These are phyloP conservation scores for Cystobasidium ongulense DNA, from an alignment of 768 basidiomycete species.

Conservation along the genomic window DNA sequence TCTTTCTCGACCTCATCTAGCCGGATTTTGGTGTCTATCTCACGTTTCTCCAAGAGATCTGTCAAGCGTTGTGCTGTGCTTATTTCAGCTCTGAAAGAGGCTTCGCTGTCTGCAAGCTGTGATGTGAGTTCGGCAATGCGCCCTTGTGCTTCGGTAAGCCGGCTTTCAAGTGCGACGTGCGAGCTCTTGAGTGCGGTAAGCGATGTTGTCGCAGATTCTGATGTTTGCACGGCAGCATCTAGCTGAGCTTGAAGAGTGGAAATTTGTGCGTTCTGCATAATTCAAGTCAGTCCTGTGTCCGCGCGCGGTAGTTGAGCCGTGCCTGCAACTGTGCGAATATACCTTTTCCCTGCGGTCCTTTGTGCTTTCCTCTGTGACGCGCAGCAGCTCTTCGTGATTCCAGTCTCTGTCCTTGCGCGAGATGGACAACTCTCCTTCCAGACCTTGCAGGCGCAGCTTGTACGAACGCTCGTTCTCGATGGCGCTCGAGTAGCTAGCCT, in stretches of 20 bases:
- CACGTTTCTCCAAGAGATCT: slow-evolving; percentile 75
- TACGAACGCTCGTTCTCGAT: slow-evolving; percentile 26
- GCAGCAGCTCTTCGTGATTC: slow-evolving; percentile 57
- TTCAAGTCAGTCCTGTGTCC: not conserved
- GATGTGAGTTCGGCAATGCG: slow-evolving; percentile 67
- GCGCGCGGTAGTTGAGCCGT: no score
- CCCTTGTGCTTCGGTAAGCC: slow-evolving; percentile 66
- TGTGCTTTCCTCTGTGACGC: slow-evolving; percentile 72
- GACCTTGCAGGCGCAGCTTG: slow-evolving; percentile 78
- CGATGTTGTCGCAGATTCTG: slow-evolving; percentile 59
- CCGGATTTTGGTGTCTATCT: slow-evolving; percentile 71
- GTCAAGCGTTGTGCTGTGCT: slow-evolving; percentile 66
- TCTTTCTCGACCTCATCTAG: slow-evolving; percentile 75
- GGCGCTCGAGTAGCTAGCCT: slow-evolving; percentile 54
- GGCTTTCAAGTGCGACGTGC: slow-evolving; percentile 62
- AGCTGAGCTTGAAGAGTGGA: slow-evolving; percentile 66
- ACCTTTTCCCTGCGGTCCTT: slow-evolving; percentile 68
- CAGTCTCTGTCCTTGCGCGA: slow-evolving; percentile 69
- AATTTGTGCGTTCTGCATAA: slow-evolving; percentile 58
- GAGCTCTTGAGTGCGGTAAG: slow-evolving; percentile 66
- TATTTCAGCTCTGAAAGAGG: slow-evolving; percentile 69
- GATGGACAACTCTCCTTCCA: slow-evolving; percentile 70
- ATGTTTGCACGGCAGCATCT: slow-evolving; percentile 62
- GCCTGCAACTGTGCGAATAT: slow-evolving; percentile 8
- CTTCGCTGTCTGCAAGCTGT: slow-evolving; percentile 75